A percentile compares a stretch with the other conserved stretches of the same genome.
phyloP scores from a whole-genome alignment of 345 rosid species.

The Tarenaya hassleriana region DNA sequence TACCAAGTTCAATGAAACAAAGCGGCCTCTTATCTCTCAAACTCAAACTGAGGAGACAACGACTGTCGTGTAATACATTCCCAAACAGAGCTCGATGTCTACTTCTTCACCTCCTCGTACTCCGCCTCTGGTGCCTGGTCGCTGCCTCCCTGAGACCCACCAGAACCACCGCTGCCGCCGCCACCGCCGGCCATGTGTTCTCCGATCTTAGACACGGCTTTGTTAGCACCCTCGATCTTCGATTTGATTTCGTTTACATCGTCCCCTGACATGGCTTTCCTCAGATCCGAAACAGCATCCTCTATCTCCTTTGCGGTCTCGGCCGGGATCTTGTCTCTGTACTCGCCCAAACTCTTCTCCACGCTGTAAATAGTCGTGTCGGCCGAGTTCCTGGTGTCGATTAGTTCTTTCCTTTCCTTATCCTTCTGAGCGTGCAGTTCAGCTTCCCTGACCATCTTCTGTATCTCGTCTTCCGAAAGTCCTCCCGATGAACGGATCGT shows the following conservation, averaged over 20 bases:
- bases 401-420: conserved; percentile 60
- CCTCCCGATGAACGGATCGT: conserved; percentile 91
- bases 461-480: conserved; percentile 70
- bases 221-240: conserved; percentile 71
- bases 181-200: conserved; percentile 67
- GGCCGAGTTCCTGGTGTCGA: conserved; percentile 62
- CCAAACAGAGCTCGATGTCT: conserved; percentile 13
- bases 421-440: conserved; percentile 75
- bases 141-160: conserved; percentile 59
- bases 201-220: conserved; percentile 83
- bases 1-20: too few relatives aligned
- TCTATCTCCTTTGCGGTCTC: conserved; percentile 73
- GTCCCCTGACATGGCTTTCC: conserved; percentile 57
- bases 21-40: too few relatives aligned
- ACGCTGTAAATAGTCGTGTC: conserved; percentile 80
- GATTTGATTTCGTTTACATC: conserved; percentile 59
- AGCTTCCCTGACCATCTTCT: conserved; percentile 87
- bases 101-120: conserved; percentile 78
- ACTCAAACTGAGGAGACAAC: conserved; percentile 19
- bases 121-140: conserved; percentile 80
- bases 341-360: conserved; percentile 79
- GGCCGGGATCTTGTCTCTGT: conserved; percentile 68
- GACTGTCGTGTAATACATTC: too few relatives aligned
- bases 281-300: conserved; percentile 58
- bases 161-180: conserved; percentile 41